phyloP scores from a whole-genome alignment of 352 stramenopile species.

The Pythium myriotylum region DNA sequence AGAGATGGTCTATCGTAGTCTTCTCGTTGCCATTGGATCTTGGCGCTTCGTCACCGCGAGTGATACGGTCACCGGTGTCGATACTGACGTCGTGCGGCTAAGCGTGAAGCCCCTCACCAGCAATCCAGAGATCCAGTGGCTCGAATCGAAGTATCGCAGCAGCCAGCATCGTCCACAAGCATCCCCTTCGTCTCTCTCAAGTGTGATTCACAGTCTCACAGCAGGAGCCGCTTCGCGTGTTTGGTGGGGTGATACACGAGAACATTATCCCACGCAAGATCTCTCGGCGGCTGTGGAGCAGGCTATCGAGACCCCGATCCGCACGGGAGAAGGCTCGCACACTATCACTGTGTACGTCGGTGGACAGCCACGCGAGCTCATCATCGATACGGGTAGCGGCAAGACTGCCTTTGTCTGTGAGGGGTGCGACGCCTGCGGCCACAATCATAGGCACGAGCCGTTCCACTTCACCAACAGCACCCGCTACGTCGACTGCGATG shows the following conservation, averaged over 20 bases:
- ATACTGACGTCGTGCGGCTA: slow-evolving; percentile 40
- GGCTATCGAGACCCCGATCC: slow-evolving; percentile 47
- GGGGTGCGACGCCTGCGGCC: slow-evolving; percentile 89
- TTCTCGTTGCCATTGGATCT: too few species aligned
- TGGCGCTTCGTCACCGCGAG: too few species aligned
- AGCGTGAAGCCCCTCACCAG: slow-evolving; percentile 30
- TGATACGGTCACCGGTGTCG: too few species aligned
- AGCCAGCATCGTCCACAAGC: slow-evolving; percentile 2
- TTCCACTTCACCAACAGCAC: slow-evolving; percentile 57
- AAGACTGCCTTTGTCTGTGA: slow-evolving; percentile 96
- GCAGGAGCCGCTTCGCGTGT: neutral
- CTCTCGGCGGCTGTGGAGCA: neutral
- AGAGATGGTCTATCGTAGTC: too few species aligned
- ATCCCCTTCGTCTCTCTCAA: neutral
- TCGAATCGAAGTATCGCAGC: slow-evolving; percentile 21
- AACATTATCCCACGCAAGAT: neutral
- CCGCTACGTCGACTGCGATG: slow-evolving; percentile 51
- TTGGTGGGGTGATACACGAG: neutral
- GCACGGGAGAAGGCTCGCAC: slow-evolving; percentile 63
- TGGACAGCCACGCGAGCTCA: slow-evolving; percentile 80
- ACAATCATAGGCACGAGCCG: slow-evolving; percentile 79
- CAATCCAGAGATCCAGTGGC: slow-evolving; percentile 17
- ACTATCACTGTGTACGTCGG: slow-evolving; percentile 70
- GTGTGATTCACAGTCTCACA: slow-evolving; percentile 12
- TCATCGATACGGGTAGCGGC: slow-evolving; percentile 96